phyloP scores from a whole-genome alignment of 1,284 basidiomycete genomes.

The Salmacisia buchloeana region DNA sequence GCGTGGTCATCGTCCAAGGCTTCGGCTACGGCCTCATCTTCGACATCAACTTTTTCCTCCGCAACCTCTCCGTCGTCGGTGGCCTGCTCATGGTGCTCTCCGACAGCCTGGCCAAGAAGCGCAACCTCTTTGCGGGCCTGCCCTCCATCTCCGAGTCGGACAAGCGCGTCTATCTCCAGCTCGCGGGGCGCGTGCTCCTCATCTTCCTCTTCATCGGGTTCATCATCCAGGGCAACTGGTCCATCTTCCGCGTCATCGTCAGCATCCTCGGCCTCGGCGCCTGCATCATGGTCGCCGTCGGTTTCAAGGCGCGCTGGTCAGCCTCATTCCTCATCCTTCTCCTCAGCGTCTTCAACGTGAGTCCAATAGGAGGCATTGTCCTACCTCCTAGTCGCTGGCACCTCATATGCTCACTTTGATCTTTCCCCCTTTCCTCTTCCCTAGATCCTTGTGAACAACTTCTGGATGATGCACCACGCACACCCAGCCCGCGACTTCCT shows the following conservation, averaged over 20 bases:
- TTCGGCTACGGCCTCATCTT: conserved; percentile 92
- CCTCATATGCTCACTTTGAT: not conserved
- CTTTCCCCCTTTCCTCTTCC: conserved; percentile 9
- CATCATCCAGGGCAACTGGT: conserved; percentile 89
- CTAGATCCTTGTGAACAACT: conserved; percentile 86
- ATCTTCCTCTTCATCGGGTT: conserved; percentile 99
- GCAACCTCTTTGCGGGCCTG: conserved; percentile 77
- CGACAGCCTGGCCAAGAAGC: conserved; percentile 78
- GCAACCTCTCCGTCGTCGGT: conserved; percentile 84
- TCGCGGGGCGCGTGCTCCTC: conserved; percentile 90
- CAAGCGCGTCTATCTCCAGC: conserved; percentile 86
- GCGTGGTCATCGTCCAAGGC: conserved; percentile 85
- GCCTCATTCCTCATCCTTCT: conserved; percentile 92
- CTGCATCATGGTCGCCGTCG: conserved; percentile 92
- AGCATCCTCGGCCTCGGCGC: conserved; percentile 65
- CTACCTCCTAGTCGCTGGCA: not conserved
- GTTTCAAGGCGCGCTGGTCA: conserved; percentile 99
- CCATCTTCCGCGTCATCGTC: conserved; percentile 73
- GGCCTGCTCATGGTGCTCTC: conserved; percentile 96
- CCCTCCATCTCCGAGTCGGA: conserved; percentile 84
- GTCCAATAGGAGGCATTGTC: too few species aligned
- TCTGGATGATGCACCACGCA: conserved; percentile 83
- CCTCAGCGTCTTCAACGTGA: conserved; percentile 81
- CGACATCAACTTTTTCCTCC: conserved; percentile 98
- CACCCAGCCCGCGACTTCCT: conserved; percentile 97